A percentile compares a stretch with the other conserved stretches of the same genome.
phyloP scores from a whole-genome alignment of 2,329 filamentous ascomycete genomes.

The Fusarium floridanum region DNA sequence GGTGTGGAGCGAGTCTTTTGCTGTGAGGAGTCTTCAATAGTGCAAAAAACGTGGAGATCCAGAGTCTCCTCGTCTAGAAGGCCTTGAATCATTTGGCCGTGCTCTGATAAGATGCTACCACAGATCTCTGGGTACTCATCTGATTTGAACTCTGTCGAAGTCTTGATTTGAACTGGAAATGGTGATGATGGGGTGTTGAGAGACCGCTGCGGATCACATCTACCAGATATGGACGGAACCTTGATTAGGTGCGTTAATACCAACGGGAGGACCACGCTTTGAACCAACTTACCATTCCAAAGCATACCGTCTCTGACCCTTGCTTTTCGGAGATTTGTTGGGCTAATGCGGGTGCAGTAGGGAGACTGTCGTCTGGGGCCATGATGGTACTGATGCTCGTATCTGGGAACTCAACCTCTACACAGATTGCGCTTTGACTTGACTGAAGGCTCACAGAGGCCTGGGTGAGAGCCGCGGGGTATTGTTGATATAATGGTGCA shows the following conservation, averaged over 20 bases:
- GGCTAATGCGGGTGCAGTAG: background rate
- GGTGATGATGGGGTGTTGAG: background rate
- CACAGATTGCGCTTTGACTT: background rate
- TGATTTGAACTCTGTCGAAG: conserved; percentile 3
- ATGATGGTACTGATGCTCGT: no score
- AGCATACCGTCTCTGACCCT: conserved; percentile 4
- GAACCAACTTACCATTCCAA: conserved; percentile 19
- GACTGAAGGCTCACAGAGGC: background rate
- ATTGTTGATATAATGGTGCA: background rate
- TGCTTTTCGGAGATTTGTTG: background rate
- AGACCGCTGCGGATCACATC: background rate
- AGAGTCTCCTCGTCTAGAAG: conserved; percentile 28
- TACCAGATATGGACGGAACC: conserved; percentile 13
- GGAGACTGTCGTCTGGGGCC: background rate
- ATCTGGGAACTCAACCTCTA: background rate
- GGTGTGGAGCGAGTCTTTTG: background rate
- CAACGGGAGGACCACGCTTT: background rate
- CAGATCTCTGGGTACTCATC: background rate
- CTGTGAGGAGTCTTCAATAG: background rate
- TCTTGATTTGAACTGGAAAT: conserved; percentile 5
- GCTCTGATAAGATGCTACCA: conserved; percentile 5
- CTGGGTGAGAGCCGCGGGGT: background rate
- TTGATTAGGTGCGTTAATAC: background rate
- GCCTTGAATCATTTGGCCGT: conserved; percentile 26
- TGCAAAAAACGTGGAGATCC: conserved; percentile 3